Base-by-base conservation (phyloP, 2,329 filamentous ascomycete species). In the Phialophora tarda region DNA sequence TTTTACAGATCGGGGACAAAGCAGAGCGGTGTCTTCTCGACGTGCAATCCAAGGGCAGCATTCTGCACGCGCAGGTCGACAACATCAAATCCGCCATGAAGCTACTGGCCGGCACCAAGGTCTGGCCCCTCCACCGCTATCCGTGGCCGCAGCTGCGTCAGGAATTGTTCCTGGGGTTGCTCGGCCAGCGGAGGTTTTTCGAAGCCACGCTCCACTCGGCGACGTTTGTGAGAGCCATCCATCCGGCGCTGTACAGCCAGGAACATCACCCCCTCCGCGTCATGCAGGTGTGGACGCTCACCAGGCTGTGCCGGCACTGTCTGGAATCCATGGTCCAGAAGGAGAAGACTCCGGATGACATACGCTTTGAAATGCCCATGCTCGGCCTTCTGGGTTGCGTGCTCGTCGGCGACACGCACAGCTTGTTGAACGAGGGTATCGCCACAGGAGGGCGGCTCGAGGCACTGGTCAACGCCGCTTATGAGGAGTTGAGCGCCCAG, bases 141-240 rank as follows among this genome's bases (percentile, higher is more conserved):
- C 87, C 87, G 0, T 82, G 83, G 41, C 78, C 84, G 0, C 79
- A 82, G 14, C 71, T 88, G 0, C 80, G 86, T 8, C 81, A 86
- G 64, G 82, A 85, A 41, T 73, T 87, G 5, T 82, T 86, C 53
- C 76, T 84, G 4, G 77, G 79, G 10, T 76, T 84, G 2, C 77
- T 88, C 14, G 74, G 78, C 0, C 73, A 73, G 0, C 76, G 77
- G 11, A 73, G 81, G 6, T 84, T 80, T 66, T 75, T 78, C n/a
- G 71, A 75, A 5, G 85, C 84, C 3, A 83, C 85, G 69, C 72
- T 80, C 3, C 82, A 87, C 4, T 81, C 81, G 4, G 77, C 84
- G 2, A 82, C 85, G 63, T 79, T 82, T 1, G 83, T 86, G 70
- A 78, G 82, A 58, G 74, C 79, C 32, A 78, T 86, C 64, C 81